These are phyloP conservation scores for Aspergillus panamensis DNA, from an alignment of 495 filamentous ascomycete genomes.

Conservation along the genomic window DNA sequence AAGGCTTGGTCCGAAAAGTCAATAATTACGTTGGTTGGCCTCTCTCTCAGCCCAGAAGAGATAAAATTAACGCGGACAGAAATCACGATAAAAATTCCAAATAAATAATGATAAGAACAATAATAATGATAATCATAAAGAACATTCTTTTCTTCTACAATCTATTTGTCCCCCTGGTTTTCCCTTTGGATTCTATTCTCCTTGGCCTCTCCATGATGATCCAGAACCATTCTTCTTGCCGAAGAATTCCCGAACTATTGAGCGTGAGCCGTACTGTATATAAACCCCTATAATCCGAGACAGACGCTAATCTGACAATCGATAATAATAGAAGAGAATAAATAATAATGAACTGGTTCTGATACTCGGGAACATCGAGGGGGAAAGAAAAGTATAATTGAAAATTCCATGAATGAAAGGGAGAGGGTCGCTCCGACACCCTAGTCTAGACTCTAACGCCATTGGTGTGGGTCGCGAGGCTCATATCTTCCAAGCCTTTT, in stretches of 20 bases:
- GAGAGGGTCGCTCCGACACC: no score
- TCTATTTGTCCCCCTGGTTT: no score
- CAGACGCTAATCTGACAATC: background rate
- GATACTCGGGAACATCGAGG: background rate
- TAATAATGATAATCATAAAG: no score
- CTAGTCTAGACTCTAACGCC: background rate
- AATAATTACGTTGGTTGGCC: background rate
- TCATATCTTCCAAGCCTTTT: background rate
- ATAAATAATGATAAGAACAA: no score
- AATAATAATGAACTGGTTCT: background rate
- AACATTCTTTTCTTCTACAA: background rate
- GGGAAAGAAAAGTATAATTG: no score
- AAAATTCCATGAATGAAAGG: no score
- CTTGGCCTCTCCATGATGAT: conserved; percentile 1
- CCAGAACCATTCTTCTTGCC: background rate
- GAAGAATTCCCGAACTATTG: conserved; percentile 4
- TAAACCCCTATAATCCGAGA: background rate
- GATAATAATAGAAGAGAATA: background rate
- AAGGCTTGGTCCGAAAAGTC: no score
- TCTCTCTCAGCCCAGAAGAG: no score
- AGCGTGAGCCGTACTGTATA: background rate
- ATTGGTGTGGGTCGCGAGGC: background rate
- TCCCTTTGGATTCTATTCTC: background rate
- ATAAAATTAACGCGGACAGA: no score
- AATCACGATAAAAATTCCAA: no score